These are phyloP conservation scores for Tolypocladium amazonense DNA, from an alignment of 2,329 filamentous ascomycete genomes.

Conservation along the genomic window DNA sequence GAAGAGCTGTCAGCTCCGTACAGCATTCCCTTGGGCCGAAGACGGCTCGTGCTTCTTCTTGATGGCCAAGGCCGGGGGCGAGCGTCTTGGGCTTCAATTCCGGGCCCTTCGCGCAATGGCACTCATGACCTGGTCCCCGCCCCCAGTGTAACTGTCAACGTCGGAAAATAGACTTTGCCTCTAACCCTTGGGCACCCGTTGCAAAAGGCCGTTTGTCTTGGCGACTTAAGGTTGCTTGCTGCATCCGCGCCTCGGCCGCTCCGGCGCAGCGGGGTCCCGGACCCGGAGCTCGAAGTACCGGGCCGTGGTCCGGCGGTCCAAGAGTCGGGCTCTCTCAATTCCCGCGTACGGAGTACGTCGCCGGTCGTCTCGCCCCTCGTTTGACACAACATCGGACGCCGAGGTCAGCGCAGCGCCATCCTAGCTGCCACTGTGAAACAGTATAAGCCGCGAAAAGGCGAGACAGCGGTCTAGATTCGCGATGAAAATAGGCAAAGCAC, in stretches of 20 bases:
- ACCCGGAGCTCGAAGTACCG: not conserved
- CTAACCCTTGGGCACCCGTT: not conserved
- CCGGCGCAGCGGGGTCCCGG: not conserved
- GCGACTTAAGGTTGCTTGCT: not conserved
- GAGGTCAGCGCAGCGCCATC: not conserved
- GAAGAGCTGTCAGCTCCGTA: not conserved
- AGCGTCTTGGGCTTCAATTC: not conserved
- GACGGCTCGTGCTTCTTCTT: not conserved
- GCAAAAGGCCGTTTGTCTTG: not conserved
- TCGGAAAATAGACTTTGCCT: not conserved
- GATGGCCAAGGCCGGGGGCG: not conserved
- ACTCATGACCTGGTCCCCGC: too few species aligned
- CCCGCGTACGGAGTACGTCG: not conserved
- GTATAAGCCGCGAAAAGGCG: not conserved
- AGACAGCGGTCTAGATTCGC: not conserved
- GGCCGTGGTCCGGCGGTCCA: not conserved
- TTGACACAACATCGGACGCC: not conserved
- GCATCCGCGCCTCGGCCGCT: not conserved
- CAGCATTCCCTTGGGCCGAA: not conserved
- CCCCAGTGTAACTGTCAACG: not conserved
- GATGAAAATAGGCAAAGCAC: not conserved
- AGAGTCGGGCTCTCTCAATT: not conserved
- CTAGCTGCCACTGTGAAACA: not conserved
- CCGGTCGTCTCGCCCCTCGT: not conserved
- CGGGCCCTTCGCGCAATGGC: too few species aligned